Percentiles rank a stretch among this genome's conserved stretches.
These are phyloP conservation scores for Eucalyptus pauciflora DNA, from an alignment of 345 rosid genomes.

Conservation along the genomic window DNA sequence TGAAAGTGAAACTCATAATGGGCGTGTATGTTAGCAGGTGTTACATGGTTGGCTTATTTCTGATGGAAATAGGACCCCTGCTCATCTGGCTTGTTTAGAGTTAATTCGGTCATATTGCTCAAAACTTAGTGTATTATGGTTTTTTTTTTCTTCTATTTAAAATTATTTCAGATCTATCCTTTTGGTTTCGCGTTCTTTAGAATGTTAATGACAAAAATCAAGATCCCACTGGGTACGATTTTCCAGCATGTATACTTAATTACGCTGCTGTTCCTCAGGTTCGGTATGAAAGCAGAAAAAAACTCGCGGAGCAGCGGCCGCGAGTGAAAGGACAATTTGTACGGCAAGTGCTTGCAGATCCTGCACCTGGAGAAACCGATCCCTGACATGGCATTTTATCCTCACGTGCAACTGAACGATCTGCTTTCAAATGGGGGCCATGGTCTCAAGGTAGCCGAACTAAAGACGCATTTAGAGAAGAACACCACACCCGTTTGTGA, in stretches of 20 bases:
- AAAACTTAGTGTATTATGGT: background rate
- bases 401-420: background rate
- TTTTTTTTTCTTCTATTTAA: background rate
- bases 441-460: background rate
- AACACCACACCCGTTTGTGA: background rate
- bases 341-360: constrained; percentile 25
- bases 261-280: constrained; percentile 21
- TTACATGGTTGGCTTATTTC: background rate
- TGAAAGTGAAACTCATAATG: background rate
- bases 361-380: constrained; percentile 3
- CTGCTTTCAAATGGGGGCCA: background rate
- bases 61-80: background rate
- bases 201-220: background rate
- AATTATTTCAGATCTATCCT: background rate
- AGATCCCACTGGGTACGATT: background rate
- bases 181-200: background rate
- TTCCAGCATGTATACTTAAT: background rate
- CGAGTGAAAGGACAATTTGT: constrained; percentile 75
- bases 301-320: constrained; percentile 71
- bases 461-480: background rate
- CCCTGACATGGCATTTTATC: background rate
- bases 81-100: background rate
- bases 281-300: constrained; percentile 67
- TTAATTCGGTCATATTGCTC: background rate
- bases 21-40: background rate